Evolutionary conservation across 192 early-diverging fungal genomes (phyloP), one percentile per base, ranked within the genome.

Genomic region (Pecoramyces ruminantium): DNA sequence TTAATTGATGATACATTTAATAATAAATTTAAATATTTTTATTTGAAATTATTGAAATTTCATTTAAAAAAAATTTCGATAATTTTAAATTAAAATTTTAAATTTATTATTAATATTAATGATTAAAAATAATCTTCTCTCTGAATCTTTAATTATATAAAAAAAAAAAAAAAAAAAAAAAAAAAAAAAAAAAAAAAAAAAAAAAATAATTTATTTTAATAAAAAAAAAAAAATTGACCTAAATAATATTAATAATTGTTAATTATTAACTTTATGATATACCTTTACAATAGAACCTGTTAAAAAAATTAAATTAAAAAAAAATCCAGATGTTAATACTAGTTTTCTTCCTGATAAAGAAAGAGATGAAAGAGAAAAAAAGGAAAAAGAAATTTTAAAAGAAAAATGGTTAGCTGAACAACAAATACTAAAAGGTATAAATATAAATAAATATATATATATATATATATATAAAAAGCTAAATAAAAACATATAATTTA

Each of bases 301-400:
- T 39, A 27, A 29, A n/a, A 87, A 86, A 78, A 15, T 80, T 17
- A 89, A 88, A 82, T 78, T 82, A 15, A 87, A 89, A 67, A 98
- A 97, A 83, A 93, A 98, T 86, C 96, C 96, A 0, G 83, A 84
- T 27, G 95, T 97, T 79, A 95, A 98, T 80, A 98, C 96, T 2
- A 94, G 92, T 78, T 97, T 97, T 84, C 85, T 98, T 78, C 96
- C 95, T 13, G 96, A 98, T 85, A 87, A 91, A 28, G 94, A 96
- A 79, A 90, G 96, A 77, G 96, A 97, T 80, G 93, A 92, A 78
- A 81, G 84, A 27, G 96, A 98, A 79, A 87, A 89, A 6, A 82
- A 81, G 30, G 85, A 90, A 40, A 88, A 96, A 14, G 94, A 97
- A 79, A 85, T 91, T 77, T 82, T 98, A 79, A 85, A 94, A 39